phyloP scores from a whole-genome alignment of 129 eudicot genomes.

The Artemisia tridentata region DNA sequence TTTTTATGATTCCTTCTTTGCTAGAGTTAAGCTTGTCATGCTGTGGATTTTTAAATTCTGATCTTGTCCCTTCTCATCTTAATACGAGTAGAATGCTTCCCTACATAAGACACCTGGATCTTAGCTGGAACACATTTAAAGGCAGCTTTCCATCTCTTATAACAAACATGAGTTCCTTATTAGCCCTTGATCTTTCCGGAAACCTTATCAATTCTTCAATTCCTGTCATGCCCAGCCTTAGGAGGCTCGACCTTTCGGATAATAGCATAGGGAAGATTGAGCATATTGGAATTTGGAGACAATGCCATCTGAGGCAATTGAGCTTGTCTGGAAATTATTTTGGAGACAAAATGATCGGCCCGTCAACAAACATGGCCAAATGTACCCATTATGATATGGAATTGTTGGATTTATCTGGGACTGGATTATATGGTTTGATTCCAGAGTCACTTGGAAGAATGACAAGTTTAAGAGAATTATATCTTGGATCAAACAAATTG shows the following conservation, averaged over 20 bases:
- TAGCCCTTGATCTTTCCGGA: conserved; percentile 1
- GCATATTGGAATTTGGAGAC: conserved; percentile 16
- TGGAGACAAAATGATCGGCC: neutral
- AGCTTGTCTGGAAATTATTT: neutral
- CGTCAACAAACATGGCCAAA: neutral
- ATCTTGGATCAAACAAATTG: conserved; percentile 1
- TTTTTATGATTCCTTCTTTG: conserved; percentile 11
- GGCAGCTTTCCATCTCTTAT: conserved; percentile 5
- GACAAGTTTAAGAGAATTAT: neutral
- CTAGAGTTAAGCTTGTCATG: neutral
- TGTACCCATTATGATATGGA: neutral
- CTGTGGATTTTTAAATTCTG: neutral
- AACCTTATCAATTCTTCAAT: neutral
- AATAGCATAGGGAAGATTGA: neutral
- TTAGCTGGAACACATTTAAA: neutral
- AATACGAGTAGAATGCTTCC: neutral
- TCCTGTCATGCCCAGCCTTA: neutral
- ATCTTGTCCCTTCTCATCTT: neutral
- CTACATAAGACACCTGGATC: neutral
- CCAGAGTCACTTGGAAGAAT: conserved; percentile 11
- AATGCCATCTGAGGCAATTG: neutral
- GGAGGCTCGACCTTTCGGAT: conserved; percentile 1
- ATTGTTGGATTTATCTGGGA: neutral
- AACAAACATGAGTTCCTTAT: conserved; percentile 6
- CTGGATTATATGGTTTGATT: neutral